Evolutionary conservation across 2,329 filamentous ascomycete species (phyloP).

Genomic region (Verticillium nonalfalfae): DNA sequence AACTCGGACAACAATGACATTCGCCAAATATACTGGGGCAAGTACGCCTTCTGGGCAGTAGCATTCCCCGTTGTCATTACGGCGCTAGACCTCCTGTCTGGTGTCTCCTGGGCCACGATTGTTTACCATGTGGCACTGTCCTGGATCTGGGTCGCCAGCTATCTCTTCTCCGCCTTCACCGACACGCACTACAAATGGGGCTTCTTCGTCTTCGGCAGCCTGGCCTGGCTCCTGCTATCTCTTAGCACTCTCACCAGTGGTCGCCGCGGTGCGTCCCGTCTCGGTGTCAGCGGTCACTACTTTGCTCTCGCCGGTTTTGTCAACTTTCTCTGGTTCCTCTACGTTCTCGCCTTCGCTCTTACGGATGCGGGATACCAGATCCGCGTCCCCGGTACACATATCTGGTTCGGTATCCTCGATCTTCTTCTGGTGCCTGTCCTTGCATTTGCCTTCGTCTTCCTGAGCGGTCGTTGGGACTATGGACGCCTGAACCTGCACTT

Average conservation of each 20-base stretch:
- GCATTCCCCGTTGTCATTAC: background rate
- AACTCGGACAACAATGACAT: constrained; percentile 21
- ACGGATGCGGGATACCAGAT: constrained; percentile 46
- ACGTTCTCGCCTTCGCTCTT: constrained; percentile 47
- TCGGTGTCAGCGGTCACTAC: constrained; percentile 39
- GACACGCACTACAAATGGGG: constrained; percentile 49
- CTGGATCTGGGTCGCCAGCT: constrained; percentile 46
- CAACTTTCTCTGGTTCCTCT: constrained; percentile 47
- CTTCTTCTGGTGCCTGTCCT: constrained; percentile 38
- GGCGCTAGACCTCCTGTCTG: background rate
- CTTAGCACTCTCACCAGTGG: constrained; percentile 34
- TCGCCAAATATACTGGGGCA: constrained; percentile 48
- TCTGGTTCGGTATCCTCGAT: constrained; percentile 51
- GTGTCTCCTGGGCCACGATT: constrained; percentile 46
- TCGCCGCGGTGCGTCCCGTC: constrained; percentile 27
- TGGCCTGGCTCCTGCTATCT: constrained; percentile 39
- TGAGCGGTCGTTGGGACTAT: constrained; percentile 46
- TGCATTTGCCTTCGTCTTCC: constrained; percentile 32
- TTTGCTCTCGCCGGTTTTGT: constrained; percentile 35
- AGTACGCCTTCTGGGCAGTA: constrained; percentile 50
- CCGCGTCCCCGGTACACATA: constrained; percentile 33
- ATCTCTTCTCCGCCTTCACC: constrained; percentile 42
- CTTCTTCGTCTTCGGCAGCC: constrained; percentile 46
- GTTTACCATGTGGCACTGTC: constrained; percentile 40
- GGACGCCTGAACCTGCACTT: constrained; percentile 43